These are phyloP conservation scores for Warburgia ugandensis DNA, from an alignment of 164 flowering plant genomes.

Conservation along the genomic window DNA sequence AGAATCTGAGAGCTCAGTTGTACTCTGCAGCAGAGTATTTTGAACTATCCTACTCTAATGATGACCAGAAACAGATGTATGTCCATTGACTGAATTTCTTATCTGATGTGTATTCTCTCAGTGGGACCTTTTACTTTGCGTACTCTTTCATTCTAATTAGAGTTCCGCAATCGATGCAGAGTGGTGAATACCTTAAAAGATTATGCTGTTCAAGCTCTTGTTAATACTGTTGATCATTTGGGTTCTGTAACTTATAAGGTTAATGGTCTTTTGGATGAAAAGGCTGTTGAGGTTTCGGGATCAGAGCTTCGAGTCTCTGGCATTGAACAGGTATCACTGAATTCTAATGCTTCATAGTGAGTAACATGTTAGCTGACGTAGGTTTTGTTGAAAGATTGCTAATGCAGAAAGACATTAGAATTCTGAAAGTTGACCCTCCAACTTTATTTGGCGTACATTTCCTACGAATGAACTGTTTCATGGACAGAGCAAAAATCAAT, in stretches of 20 bases:
- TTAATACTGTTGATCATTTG: conserved; percentile 90
- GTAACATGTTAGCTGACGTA: too few relatives aligned
- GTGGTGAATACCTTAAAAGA: conserved; percentile 79
- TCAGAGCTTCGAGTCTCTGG: conserved; percentile 69
- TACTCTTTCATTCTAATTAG: too few relatives aligned
- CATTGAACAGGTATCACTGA: conserved; percentile 64
- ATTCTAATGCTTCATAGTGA: background rate
- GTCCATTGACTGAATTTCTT: too few relatives aligned
- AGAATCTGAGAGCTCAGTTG: conserved; percentile 71
- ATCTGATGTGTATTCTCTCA: too few relatives aligned
- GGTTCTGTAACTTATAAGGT: conserved; percentile 80
- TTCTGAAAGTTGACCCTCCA: too few relatives aligned
- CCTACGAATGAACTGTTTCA: too few relatives aligned
- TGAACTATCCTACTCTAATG: conserved; percentile 75
- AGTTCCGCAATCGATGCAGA: too few relatives aligned
- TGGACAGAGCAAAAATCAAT: too few relatives aligned
- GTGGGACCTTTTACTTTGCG: too few relatives aligned
- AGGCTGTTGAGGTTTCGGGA: conserved; percentile 67
- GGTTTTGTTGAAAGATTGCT: too few relatives aligned
- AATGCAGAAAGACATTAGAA: too few relatives aligned
- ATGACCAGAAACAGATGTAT: conserved; percentile 76
- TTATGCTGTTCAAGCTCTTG: conserved; percentile 80
- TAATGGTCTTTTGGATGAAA: conserved; percentile 66
- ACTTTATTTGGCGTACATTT: too few relatives aligned
- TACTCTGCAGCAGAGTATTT: conserved; percentile 96